phyloP scores from a whole-genome alignment of 192 early-diverging fungal genomes.

The Podila minutissima region DNA sequence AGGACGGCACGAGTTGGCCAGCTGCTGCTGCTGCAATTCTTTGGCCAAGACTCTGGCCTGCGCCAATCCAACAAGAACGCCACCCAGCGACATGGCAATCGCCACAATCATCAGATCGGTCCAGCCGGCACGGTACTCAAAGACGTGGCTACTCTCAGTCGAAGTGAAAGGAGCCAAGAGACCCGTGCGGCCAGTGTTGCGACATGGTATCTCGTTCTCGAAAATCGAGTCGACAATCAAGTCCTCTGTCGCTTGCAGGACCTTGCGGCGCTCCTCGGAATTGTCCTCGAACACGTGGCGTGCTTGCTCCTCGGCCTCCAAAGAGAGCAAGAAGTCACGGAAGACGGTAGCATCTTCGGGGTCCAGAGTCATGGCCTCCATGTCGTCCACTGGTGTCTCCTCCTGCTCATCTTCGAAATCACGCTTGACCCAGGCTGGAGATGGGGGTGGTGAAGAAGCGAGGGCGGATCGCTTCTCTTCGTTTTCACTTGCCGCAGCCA shows the following conservation, averaged over 20 bases:
- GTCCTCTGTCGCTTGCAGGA: constrained; percentile 6
- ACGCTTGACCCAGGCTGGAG: not conserved
- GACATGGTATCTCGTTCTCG: constrained; percentile 12
- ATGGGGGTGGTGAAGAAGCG: not conserved
- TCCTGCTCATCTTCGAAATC: not conserved
- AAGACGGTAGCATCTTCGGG: constrained; percentile 53
- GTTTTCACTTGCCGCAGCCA: not conserved
- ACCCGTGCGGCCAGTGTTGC: not conserved
- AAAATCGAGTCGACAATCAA: constrained; percentile 15
- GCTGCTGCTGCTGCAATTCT: constrained; percentile 1
- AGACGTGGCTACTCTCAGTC: not conserved
- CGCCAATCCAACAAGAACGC: constrained; percentile 22
- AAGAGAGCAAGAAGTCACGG: constrained; percentile 22
- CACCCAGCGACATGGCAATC: constrained; percentile 23
- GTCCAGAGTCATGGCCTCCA: constrained; percentile 47
- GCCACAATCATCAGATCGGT: constrained; percentile 33
- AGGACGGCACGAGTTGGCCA: not conserved
- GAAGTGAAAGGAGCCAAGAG: not conserved
- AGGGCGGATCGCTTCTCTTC: not conserved
- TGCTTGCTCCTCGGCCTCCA: constrained; percentile 19
- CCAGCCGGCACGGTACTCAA: constrained; percentile 21
- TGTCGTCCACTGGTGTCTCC: constrained; percentile 6
- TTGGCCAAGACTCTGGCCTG: constrained; percentile 16
- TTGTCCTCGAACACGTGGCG: not conserved
- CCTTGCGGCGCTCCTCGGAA: not conserved